Conservation (phyloP, 805 yeast species). For the Pichia ethanolica region DNA sequence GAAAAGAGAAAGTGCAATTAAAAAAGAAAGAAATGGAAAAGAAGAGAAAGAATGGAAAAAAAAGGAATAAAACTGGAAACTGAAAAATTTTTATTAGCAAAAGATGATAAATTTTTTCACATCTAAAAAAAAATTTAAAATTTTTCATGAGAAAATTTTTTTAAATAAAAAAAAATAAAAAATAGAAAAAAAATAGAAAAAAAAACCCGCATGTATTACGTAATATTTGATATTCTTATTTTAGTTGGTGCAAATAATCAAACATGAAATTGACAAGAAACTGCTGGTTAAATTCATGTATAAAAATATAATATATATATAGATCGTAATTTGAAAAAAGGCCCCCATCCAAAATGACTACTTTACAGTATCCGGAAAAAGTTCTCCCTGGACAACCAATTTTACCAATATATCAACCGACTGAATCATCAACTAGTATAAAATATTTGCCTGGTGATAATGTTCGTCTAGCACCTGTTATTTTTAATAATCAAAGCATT, state of each 20-base stretch:
- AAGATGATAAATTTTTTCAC: conserved; percentile 3
- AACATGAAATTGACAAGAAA: no score
- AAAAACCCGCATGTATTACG: background rate
- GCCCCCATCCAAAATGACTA: background rate
- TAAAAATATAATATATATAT: no score
- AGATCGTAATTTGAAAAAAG: background rate
- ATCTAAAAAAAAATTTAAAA: conserved; percentile 1
- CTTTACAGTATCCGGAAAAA: conserved; percentile 32
- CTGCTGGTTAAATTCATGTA: no score
- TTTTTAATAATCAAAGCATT: conserved; percentile 31
- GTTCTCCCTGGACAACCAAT: conserved; percentile 82
- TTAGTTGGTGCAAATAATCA: no score
- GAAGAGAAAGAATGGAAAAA: background rate
- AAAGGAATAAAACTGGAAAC: background rate
- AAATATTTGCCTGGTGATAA: conserved; percentile 62
- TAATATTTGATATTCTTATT: no score
- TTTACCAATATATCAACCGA: conserved; percentile 43
- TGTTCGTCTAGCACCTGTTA: conserved; percentile 42
- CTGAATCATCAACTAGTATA: conserved; percentile 10
- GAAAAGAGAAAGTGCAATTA: background rate
- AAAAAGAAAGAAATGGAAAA: background rate
- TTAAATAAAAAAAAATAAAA: background rate
- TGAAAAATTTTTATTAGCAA: conserved; percentile 1
- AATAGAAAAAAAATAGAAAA: background rate
- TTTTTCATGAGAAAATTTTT: background rate